These are phyloP conservation scores for Linum trigynum DNA, from an alignment of 345 rosid genomes.

Conservation along the genomic window DNA sequence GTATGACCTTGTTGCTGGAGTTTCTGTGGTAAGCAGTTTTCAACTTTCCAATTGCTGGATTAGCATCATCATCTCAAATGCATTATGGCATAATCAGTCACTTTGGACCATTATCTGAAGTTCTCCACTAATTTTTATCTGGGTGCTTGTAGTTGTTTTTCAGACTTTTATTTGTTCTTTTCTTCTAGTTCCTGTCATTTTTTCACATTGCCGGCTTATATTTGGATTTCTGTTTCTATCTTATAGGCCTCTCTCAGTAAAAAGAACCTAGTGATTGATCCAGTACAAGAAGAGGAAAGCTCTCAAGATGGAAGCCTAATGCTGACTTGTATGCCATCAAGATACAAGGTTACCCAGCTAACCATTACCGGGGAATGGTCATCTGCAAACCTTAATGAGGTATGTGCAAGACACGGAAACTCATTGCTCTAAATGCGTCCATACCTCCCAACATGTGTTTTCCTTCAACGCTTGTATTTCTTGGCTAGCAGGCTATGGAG, in stretches of 20 bases:
- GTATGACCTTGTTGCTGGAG: constrained; percentile 87
- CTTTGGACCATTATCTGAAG: no score
- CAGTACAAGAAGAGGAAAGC: constrained; percentile 74
- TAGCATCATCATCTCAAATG: background rate
- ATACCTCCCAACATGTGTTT: background rate
- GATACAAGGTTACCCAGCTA: constrained; percentile 80
- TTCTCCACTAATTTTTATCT: no score
- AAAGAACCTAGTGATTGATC: constrained; percentile 62
- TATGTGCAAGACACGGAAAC: constrained; percentile 12
- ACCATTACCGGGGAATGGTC: constrained; percentile 83
- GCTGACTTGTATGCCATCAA: constrained; percentile 86
- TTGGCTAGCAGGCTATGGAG: constrained; percentile 70
- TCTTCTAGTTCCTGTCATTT: no score
- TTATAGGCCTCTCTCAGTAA: constrained; percentile 65
- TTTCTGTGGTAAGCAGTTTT: constrained; percentile 62
- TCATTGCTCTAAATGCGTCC: background rate
- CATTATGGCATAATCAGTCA: background rate
- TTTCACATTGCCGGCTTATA: background rate
- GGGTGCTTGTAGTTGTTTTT: no score
- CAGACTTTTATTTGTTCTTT: no score
- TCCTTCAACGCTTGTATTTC: background rate
- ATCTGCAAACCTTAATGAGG: constrained; percentile 68
- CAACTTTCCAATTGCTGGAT: background rate
- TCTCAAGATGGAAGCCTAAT: constrained; percentile 78
- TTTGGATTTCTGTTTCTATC: background rate